Evolutionary conservation across 805 yeast genomes (phyloP), one percentile per base, ranked within the genome.

Genomic region (Hanseniaspora pseudoguilliermondii): DNA sequence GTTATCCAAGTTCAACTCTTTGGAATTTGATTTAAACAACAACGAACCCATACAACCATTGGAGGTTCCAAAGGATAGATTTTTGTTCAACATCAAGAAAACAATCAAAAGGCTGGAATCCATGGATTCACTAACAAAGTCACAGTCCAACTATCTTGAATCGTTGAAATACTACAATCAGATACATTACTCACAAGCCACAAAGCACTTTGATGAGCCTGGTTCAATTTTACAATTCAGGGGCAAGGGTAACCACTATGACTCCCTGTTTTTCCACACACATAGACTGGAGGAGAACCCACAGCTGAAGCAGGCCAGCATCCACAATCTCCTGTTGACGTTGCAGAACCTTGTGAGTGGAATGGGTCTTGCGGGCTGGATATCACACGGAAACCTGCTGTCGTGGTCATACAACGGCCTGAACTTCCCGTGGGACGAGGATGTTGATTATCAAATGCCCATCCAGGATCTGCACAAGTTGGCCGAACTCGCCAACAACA

Each of bases 381-480:
- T 81, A 7, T 83, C 84, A 0, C 86, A 82, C 64, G 88, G 88
- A 1, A 70, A 84, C 0, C 68, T 82, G 57, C 69, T 81, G 34
- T 79, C 83, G 10, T 81, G 84, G 78, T 71, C 78, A 58, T 80
- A 84, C 77, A 80, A 80, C 62, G 86, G 86, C 0, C 59, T 76
- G 55, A 68, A 72, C 10, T 73, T 82, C 65, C 84, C 85, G 0
- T 82, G 86, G 86, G 88, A 82, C 63, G 72, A 74, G 55, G 88
- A 82, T 65, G 67, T 79, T 48, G 88, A 82, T 68, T 80, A 81
- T 21, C 84, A 82, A 60, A 75, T 82, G 72, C 78, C 86, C 1
- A 69, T 77, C 56, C 64, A 58, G 15, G 76, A 78, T 42, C 63
- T 81, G 57, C 70, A 73, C 58, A 64, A 64, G 47, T 61, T 81